A percentile compares a stretch with the other conserved stretches of the same genome.
Evolutionary conservation across 495 filamentous ascomycete species (phyloP).

Genomic region (Bacidia gigantensis): DNA sequence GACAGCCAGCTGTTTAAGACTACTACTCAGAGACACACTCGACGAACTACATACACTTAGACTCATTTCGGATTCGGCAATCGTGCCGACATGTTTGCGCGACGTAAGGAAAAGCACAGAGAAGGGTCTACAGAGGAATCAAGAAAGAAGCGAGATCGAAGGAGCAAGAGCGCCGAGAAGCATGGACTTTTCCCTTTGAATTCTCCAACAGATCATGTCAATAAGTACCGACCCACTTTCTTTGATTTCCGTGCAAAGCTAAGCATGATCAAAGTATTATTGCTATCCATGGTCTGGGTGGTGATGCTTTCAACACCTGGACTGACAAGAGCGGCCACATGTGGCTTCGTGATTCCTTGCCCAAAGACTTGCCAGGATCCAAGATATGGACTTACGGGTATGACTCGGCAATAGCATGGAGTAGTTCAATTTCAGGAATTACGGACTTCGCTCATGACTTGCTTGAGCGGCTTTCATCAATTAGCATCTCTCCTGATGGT

Average conservation of each 20-base stretch:
- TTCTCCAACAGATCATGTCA: background rate
- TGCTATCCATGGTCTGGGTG: slow-evolving; percentile 5
- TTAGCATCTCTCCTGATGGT: background rate
- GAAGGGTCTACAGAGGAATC: no score
- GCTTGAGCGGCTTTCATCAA: background rate
- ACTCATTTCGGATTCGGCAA: background rate
- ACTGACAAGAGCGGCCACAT: slow-evolving; percentile 16
- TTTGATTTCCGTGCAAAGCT: background rate
- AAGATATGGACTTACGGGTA: slow-evolving; percentile 23
- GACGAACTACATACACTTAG: background rate
- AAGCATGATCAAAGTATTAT: background rate
- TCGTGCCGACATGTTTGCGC: background rate
- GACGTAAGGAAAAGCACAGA: background rate
- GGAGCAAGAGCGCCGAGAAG: background rate
- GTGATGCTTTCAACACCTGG: slow-evolving; percentile 15
- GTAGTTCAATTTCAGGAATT: background rate
- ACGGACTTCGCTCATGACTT: background rate
- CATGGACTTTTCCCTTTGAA: background rate
- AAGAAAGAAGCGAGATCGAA: background rate
- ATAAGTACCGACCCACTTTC: background rate
- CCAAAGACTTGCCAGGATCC: slow-evolving; percentile 10
- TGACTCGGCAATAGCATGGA: slow-evolving; percentile 5
- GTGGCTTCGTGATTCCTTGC: slow-evolving; percentile 25
- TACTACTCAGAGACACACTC: no score
- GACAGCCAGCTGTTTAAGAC: no score